Base-by-base conservation (phyloP, 75 land plant species). In the Cunninghamia lanceolata region DNA sequence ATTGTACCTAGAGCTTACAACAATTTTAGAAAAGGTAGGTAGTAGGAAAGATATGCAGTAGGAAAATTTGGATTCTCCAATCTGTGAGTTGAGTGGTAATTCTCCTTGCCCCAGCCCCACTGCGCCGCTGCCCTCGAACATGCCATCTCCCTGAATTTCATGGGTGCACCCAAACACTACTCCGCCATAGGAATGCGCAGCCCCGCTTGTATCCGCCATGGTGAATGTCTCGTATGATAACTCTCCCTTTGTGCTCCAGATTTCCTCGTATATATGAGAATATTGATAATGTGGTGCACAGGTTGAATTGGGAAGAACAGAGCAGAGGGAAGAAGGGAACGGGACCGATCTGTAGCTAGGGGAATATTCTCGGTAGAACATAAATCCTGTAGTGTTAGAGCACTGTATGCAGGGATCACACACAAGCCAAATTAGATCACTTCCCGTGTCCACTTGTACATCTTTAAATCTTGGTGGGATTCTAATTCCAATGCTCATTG, bases 371-470 rank as follows among this genome's bases (percentile, higher is more conserved):
- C 90, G 94, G 54, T 90, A 78, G 83, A 86, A 94, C n/a, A 86
- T 88, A 8, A 89, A 89, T n/a, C n/a, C n/a, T n/a, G n/a, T n/a
- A n/a, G n/a, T n/a, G 0, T 86, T 91, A 45, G 86, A 88, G 86
- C 93, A 90, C 54, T 52, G 43, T 9, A 28, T 83, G 83, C 93
- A 94, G 46, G 93, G 95, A 59, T 89, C 11, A 87, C 96, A 94
- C 66, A 91, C 93, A 5, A 91, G 86, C 94, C 96, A 94, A 17
- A 90, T 88, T 30, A 94, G 85, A 84, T 89, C 94, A 76, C 93
- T 93, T n/a, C 94, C 94, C 84, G 96, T 95, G 88, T 95, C 96
- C 54, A 95, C 88, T 9, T 88, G 82, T 35, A 91, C 85, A 28
- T 85, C 56, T 30, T 88, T 43, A 34, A 85, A 42, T 87, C 81